Evolutionary conservation across 2,329 filamentous ascomycete species (phyloP), one percentile per base, ranked within the genome.

Genomic region (Cladobotryum mycophilum): DNA sequence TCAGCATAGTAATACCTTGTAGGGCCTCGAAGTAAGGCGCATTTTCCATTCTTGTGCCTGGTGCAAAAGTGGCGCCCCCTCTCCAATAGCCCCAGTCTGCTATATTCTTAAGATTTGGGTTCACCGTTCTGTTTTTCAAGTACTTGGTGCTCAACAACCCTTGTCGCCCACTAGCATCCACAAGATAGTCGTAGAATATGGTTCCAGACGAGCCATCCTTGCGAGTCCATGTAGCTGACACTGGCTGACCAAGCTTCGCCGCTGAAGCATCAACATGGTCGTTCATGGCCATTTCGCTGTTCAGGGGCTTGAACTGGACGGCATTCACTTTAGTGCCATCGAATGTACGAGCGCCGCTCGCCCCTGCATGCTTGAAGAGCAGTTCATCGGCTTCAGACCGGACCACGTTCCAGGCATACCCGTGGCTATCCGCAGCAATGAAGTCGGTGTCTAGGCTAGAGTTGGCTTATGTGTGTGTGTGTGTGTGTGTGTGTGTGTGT

Each of bases 41-140:
- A 9, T 63, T 62, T 36, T 72, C 68, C 48, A 56, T 61, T 6
- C 54, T 38, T 0, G 68, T 71, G 3, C 70, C 72, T 3, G 47
- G 14, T 4, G 55, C 66, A 52, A 72, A 73, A 0, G 51, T 8
- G 3, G 55, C 60, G 6, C 58, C 62, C 6, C 61, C 64, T 45
- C 69, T 67, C 65, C 67, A 79, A 55, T 79, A 79, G 1, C 61
- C 70, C 76, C 75, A 79, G 46, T 55, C 71, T 5, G 76, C 75
- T 9, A 76, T 53, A 49, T 76, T 79, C 61, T 77, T 76, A 17
- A 78, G 61, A 0, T 65, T 70, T 37, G 72, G 54, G 56, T 78
- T 79, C 55, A 64, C 72, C 4, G 59, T 63, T 1, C 76, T 68
- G 55, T 75, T 75, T 60, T 75, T 76, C 25, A 73, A 49, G 54